Evolutionary conservation across 169 alveolate species (phyloP).

Genomic region (Besnoitia besnoiti): DNA sequence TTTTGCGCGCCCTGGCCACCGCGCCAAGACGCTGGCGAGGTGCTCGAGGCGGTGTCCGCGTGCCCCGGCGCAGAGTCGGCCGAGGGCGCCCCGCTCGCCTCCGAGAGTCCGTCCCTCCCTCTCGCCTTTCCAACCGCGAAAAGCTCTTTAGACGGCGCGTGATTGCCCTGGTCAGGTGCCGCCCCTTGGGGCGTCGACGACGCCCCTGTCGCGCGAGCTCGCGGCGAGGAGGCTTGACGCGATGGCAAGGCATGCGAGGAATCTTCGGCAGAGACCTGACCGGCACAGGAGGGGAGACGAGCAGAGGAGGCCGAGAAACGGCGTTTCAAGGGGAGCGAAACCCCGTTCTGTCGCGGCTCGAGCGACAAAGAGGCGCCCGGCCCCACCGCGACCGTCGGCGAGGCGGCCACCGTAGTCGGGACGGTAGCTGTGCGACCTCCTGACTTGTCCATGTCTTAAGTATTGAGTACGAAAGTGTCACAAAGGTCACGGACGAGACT

Average conservation of each 20-base stretch:
- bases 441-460: no score
- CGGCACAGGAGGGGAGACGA: no score
- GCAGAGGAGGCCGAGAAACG: no score
- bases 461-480: no score
- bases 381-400: no score
- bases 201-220: not conserved
- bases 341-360: no score
- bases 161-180: not conserved
- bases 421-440: no score
- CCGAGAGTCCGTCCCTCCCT: not conserved
- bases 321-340: no score
- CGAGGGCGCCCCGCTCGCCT: not conserved
- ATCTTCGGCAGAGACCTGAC: no score
- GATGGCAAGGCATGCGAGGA: not conserved
- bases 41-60: not conserved
- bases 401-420: no score
- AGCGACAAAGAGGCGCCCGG: no score
- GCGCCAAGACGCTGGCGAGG: not conserved
- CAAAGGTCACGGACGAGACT: no score
- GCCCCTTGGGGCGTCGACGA: not conserved
- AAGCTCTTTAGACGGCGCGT: not conserved
- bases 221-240: not conserved
- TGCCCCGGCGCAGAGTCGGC: not conserved
- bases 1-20: not conserved
- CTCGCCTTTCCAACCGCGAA: not conserved